Conservation (phyloP, 768 basidiomycete species). For the Hygrocybe punicea region DNA sequence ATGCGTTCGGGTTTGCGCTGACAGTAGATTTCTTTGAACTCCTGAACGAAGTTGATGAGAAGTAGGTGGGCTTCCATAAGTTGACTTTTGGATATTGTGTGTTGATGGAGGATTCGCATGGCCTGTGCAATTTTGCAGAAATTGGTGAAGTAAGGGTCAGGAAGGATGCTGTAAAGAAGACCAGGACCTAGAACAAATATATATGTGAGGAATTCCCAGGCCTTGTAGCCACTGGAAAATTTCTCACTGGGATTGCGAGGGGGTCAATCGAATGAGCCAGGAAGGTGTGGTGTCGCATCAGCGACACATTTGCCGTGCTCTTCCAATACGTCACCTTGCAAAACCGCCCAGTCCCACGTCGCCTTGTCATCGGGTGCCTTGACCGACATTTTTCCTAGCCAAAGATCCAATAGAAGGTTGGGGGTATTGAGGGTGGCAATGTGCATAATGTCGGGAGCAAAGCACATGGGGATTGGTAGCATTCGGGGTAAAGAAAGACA, state of each 20-base stretch:
- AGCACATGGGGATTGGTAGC: slow-evolving; percentile 29
- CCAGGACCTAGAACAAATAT: slow-evolving; percentile 13
- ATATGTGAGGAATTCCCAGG: slow-evolving; percentile 32
- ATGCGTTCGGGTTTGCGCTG: too few species aligned
- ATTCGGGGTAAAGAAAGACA: slow-evolving; percentile 36
- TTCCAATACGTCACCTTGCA: slow-evolving; percentile 15
- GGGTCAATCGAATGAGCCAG: slow-evolving; percentile 18
- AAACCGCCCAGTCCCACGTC: slow-evolving; percentile 31
- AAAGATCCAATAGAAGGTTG: slow-evolving; percentile 24
- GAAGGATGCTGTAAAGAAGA: slow-evolving; percentile 14
- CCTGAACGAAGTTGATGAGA: background rate
- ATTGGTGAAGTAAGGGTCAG: slow-evolving; percentile 1
- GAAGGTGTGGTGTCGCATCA: background rate
- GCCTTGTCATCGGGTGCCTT: slow-evolving; percentile 16
- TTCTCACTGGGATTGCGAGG: slow-evolving; percentile 17
- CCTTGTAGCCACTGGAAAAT: slow-evolving; percentile 36
- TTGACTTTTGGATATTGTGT: background rate
- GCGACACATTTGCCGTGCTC: slow-evolving; percentile 17
- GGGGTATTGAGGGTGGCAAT: slow-evolving; percentile 33
- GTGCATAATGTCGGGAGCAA: slow-evolving; percentile 41
- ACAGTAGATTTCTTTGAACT: too few species aligned
- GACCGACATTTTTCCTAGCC: slow-evolving; percentile 22
- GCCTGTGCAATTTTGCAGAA: slow-evolving; percentile 1
- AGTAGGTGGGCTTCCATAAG: slow-evolving; percentile 2
- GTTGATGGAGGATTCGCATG: slow-evolving; percentile 2